Evolutionary conservation across 2,329 filamentous ascomycete species (phyloP).

Genomic region (Sporothrix brunneoviolacea): DNA sequence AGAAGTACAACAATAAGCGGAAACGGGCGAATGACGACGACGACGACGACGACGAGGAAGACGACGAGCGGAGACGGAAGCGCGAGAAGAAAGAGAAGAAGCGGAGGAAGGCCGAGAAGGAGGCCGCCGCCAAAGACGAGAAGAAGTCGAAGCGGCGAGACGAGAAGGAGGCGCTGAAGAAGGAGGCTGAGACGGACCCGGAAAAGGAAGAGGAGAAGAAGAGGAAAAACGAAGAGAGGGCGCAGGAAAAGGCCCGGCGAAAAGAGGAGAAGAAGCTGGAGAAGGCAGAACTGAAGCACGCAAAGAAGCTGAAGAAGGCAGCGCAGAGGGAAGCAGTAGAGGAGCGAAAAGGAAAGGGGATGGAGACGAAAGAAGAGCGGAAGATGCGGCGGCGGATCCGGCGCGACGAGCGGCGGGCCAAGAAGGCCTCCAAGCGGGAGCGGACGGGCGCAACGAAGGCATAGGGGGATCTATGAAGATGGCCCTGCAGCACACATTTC

Average conservation of each 20-base stretch:
- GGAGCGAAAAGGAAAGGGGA: background rate
- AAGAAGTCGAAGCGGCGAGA: conserved; percentile 24
- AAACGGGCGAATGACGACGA: conserved; percentile 21
- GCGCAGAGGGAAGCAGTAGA: conserved; percentile 15
- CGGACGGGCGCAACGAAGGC: background rate
- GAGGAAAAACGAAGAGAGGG: conserved; percentile 31
- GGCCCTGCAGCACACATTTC: too few relatives aligned
- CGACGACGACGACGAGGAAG: conserved; percentile 27
- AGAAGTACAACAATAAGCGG: conserved; percentile 3
- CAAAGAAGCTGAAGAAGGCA: conserved; percentile 20
- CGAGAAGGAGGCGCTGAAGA: conserved; percentile 17
- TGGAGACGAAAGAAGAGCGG: conserved; percentile 41
- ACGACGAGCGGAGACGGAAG: conserved; percentile 3
- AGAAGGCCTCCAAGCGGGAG: conserved; percentile 19
- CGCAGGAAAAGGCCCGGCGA: conserved; percentile 27
- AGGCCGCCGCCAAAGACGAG: conserved; percentile 24
- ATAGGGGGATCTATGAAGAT: too few relatives aligned
- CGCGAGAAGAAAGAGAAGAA: conserved; percentile 26
- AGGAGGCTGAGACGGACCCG: conserved; percentile 27
- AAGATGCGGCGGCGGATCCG: conserved; percentile 32
- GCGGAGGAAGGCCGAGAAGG: conserved; percentile 20
- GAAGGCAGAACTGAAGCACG: conserved; percentile 16
- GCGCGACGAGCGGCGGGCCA: conserved; percentile 25
- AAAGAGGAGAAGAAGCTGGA: conserved; percentile 30
- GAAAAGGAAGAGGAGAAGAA: conserved; percentile 26